These are phyloP conservation scores for Pleurotus tuoliensis DNA, from an alignment of 768 basidiomycete species.

Conservation along the genomic window DNA sequence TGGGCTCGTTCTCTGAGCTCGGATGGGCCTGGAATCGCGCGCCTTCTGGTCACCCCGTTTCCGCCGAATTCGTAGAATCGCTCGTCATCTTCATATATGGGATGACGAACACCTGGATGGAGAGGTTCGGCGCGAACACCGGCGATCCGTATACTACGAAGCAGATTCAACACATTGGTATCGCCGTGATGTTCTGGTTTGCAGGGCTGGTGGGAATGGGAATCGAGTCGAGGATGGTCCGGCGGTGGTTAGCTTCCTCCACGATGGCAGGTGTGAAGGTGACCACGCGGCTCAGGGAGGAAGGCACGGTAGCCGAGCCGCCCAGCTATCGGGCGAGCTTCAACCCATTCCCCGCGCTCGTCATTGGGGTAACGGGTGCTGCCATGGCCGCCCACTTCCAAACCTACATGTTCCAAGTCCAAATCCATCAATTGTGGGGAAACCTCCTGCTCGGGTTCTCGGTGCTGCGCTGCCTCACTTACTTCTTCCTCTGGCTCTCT, in stretches of 20 bases:
- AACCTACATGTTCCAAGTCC: conserved; percentile 88
- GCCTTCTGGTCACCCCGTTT: conserved; percentile 43
- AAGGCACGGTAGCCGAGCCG: conserved; percentile 58
- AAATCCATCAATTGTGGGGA: conserved; percentile 92
- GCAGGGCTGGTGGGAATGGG: conserved; percentile 86
- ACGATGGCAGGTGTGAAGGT: conserved; percentile 30
- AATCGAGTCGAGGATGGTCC: conserved; percentile 73
- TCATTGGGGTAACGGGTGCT: conserved; percentile 88
- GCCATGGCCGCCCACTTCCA: conserved; percentile 94
- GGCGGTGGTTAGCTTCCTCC: conserved; percentile 69
- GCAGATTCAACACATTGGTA: conserved; percentile 90
- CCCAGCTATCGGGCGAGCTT: conserved; percentile 73
- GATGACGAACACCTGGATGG: conserved; percentile 94
- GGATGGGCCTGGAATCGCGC: conserved; percentile 96
- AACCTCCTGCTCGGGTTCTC: conserved; percentile 77
- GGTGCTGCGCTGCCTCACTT: conserved; percentile 80
- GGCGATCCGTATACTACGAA: conserved; percentile 88
- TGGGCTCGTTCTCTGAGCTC: conserved; percentile 78
- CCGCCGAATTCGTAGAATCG: conserved; percentile 79
- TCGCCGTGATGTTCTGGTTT: conserved; percentile 97
- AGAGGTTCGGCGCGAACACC: conserved; percentile 79
- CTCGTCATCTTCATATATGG: conserved; percentile 86
- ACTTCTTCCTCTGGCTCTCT: conserved; percentile 89
- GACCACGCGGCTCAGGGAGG: conserved; percentile 19
- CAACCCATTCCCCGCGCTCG: conserved; percentile 90